Conservation (phyloP, 2,329 filamentous ascomycete species). For the Neocatenulostroma microsporum region DNA sequence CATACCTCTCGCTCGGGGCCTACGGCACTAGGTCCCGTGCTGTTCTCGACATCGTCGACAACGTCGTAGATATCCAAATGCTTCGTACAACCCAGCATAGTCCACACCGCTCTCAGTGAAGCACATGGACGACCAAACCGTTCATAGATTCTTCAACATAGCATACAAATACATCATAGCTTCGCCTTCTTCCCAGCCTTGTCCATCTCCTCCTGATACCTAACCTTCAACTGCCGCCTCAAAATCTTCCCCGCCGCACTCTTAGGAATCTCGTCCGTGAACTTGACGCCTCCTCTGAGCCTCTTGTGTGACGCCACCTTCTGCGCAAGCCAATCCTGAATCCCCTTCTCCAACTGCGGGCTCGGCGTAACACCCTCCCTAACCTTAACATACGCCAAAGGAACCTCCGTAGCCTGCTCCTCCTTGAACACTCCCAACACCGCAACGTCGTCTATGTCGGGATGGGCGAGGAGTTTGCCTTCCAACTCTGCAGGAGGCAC, state of each 20-base stretch:
- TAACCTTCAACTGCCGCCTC: slow-evolving; percentile 34
- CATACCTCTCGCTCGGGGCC: too few relatives aligned
- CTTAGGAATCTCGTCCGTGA: slow-evolving; percentile 41
- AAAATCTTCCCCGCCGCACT: slow-evolving; percentile 41
- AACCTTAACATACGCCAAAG: slow-evolving; percentile 37
- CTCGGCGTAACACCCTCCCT: slow-evolving; percentile 28
- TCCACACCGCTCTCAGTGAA: slow-evolving; percentile 57
- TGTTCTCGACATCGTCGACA: too few relatives aligned
- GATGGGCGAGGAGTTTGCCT: slow-evolving; percentile 36
- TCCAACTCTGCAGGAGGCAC: slow-evolving; percentile 42
- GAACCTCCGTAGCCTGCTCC: slow-evolving; percentile 38
- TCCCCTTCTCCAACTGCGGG: slow-evolving; percentile 26
- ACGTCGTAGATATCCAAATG: too few relatives aligned
- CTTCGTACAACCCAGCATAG: slow-evolving; percentile 56
- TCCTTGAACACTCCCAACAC: slow-evolving; percentile 40
- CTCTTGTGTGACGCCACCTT: slow-evolving; percentile 41
- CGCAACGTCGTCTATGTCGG: slow-evolving; percentile 36
- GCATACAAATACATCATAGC: slow-evolving; percentile 18
- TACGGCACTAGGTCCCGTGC: too few relatives aligned
- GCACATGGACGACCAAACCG: too few relatives aligned
- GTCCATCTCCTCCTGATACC: slow-evolving; percentile 31
- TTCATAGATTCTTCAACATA: too few relatives aligned
- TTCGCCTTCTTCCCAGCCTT: slow-evolving; percentile 32
- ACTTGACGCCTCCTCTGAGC: slow-evolving; percentile 38
- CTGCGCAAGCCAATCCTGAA: slow-evolving; percentile 34